phyloP scores from a whole-genome alignment of 305 asterid genomes.

The Fraxinus sp. region DNA sequence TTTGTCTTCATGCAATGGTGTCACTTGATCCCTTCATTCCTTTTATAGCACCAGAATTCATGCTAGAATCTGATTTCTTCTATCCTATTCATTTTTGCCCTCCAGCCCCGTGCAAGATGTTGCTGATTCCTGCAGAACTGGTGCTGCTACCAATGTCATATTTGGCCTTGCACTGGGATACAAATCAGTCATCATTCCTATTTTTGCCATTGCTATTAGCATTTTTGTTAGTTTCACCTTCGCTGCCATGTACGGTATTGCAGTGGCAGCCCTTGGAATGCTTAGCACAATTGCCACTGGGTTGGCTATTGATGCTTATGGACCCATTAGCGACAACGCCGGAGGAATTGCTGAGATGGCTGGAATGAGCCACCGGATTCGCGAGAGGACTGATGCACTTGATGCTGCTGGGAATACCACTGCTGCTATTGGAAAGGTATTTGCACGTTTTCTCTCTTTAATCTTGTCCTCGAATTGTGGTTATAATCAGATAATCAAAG shows the following conservation, averaged over 20 bases:
- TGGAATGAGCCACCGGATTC: constrained; percentile 84
- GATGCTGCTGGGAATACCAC: constrained; percentile 71
- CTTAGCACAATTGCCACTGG: constrained; percentile 83
- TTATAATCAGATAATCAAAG: background rate
- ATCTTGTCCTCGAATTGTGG: background rate
- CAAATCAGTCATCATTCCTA: constrained; percentile 83
- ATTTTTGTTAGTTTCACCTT: constrained; percentile 79
- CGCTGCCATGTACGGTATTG: constrained; percentile 90
- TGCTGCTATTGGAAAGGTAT: constrained; percentile 92
- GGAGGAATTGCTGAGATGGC: constrained; percentile 99
- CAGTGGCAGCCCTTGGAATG: constrained; percentile 81
- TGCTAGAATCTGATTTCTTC: background rate
- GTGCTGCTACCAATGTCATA: constrained; percentile 80
- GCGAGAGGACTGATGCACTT: constrained; percentile 57
- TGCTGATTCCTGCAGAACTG: constrained; percentile 87
- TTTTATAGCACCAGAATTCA: background rate
- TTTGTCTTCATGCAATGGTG: background rate
- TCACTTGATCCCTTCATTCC: background rate
- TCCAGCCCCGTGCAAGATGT: constrained; percentile 88
- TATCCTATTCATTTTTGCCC: background rate
- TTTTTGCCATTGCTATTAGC: constrained; percentile 76
- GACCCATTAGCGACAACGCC: constrained; percentile 91
- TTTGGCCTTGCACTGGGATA: constrained; percentile 85
- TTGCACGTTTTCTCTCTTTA: background rate
- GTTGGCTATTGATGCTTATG: constrained; percentile 87